Conservation (phyloP, 2,329 filamentous ascomycete genomes). For the Sporothrix humicola region DNA sequence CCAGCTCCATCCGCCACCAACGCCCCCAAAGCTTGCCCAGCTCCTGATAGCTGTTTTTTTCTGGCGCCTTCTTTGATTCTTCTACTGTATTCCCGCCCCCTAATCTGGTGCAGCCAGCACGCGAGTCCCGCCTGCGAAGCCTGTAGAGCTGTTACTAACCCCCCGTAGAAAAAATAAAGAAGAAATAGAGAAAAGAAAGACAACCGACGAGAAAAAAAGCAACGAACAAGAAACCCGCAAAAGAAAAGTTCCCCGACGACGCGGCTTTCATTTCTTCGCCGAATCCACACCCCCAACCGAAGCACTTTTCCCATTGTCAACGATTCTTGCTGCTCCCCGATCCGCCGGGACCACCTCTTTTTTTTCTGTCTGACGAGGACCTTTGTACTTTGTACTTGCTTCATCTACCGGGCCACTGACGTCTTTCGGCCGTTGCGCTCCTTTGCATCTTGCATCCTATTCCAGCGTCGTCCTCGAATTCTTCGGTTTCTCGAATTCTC, state of each 20-base stretch:
- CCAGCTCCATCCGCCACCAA: conserved; percentile 9
- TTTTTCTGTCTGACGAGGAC: not conserved
- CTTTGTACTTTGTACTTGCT: not conserved
- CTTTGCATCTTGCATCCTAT: not conserved
- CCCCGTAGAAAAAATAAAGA: not conserved
- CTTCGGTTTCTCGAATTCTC: not conserved
- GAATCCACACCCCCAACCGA: conserved; percentile 16
- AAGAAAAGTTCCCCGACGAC: conserved; percentile 26
- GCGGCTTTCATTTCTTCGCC: conserved; percentile 33
- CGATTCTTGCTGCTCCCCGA: conserved; percentile 17
- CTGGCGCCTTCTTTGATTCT: conserved; percentile 1
- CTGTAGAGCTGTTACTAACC: not conserved
- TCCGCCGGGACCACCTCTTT: conserved; percentile 14
- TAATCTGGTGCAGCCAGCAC: conserved; percentile 24
- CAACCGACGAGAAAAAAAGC: not conserved
- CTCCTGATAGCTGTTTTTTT: conserved; percentile 27
- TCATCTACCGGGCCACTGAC: not conserved
- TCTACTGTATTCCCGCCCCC: conserved; percentile 8
- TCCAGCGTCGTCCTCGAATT: not conserved
- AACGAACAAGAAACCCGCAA: conserved; percentile 18
- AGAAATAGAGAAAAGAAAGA: not conserved
- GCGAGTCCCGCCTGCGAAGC: not conserved
- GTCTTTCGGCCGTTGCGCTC: conserved; percentile 8
- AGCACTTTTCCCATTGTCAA: conserved; percentile 25
- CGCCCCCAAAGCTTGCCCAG: conserved; percentile 18